Evolutionary conservation across 1,284 basidiomycete genomes (phyloP).

Genomic region (Pseudozyma sp.): DNA sequence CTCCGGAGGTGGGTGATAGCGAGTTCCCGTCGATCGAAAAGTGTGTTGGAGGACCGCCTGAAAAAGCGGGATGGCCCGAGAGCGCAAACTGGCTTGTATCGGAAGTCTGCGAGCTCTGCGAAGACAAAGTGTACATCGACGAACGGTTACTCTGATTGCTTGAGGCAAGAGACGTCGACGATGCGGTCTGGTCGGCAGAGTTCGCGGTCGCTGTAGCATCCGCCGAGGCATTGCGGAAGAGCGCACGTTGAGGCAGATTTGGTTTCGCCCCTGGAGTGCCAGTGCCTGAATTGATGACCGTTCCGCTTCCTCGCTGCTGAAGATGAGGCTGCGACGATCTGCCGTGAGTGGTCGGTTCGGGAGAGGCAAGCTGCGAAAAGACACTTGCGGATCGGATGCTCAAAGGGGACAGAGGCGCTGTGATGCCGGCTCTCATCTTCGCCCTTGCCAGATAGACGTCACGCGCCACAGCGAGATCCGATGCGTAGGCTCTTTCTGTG

Average conservation of each 20-base stretch:
- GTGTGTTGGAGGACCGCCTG: conserved; percentile 15
- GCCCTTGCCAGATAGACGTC: conserved; percentile 76
- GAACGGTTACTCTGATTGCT: conserved; percentile 62
- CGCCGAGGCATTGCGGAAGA: conserved; percentile 43
- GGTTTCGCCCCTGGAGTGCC: not conserved
- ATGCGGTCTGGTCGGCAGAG: conserved; percentile 19
- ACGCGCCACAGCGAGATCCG: conserved; percentile 84
- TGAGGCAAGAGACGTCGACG: conserved; percentile 38
- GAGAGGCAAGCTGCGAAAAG: conserved; percentile 41
- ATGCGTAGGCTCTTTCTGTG: conserved; percentile 87
- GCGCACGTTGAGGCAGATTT: conserved; percentile 18
- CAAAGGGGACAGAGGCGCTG: conserved; percentile 37
- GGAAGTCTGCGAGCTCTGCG: conserved; percentile 58
- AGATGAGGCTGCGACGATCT: conserved; percentile 29
- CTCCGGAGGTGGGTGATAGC: conserved; percentile 10
- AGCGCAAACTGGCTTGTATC: conserved; percentile 37
- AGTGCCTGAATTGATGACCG: conserved; percentile 9
- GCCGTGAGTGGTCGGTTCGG: conserved; percentile 21
- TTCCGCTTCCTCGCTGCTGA: conserved; percentile 27
- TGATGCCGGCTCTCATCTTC: conserved; percentile 59
- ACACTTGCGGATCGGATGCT: conserved; percentile 33
- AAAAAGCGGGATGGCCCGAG: conserved; percentile 13
- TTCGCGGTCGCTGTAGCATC: conserved; percentile 27
- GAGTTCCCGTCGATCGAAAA: conserved; percentile 30
- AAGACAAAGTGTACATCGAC: conserved; percentile 60